Evolutionary conservation across 768 basidiomycete genomes (phyloP).

Genomic region (Kwoniella sp.): DNA sequence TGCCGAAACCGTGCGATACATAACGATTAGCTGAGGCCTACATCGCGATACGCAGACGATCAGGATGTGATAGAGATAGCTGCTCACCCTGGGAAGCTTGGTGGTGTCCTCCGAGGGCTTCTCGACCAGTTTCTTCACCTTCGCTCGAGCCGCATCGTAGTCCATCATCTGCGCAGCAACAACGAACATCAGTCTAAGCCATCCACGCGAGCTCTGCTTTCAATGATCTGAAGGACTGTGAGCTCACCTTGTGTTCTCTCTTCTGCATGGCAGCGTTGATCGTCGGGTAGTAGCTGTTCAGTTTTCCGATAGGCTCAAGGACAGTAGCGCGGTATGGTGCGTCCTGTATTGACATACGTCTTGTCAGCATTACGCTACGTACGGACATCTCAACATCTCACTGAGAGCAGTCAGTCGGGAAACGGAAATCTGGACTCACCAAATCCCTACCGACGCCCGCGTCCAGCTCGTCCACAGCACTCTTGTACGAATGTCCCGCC

Average conservation of each 20-base stretch:
- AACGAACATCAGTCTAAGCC: background rate
- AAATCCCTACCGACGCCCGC: constrained; percentile 79
- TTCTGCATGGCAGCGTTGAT: constrained; percentile 93
- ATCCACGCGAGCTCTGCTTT: background rate
- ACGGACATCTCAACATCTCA: background rate
- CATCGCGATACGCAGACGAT: no score
- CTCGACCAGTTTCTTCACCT: constrained; percentile 81
- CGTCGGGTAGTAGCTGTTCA: constrained; percentile 90
- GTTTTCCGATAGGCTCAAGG: constrained; percentile 92
- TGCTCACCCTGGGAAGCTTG: constrained; percentile 76
- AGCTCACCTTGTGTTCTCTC: constrained; percentile 87
- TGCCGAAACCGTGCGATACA: no score
- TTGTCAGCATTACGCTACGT: background rate
- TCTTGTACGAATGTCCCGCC: constrained; percentile 94
- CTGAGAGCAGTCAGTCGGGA: constrained; percentile 2
- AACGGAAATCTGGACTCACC: constrained; percentile 65
- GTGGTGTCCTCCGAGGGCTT: constrained; percentile 93
- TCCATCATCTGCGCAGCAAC: constrained; percentile 72
- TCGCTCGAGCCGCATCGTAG: constrained; percentile 90
- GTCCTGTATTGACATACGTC: constrained; percentile 63
- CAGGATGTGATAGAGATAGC: no score
- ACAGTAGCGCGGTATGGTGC: constrained; percentile 91
- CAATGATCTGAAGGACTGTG: background rate
- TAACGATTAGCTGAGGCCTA: background rate
- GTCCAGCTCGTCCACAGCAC: constrained; percentile 92